Percentiles rank a stretch among this genome's conserved stretches.
phyloP scores from a whole-genome alignment of 176 grass and related monocot species.

The Aegilops bicornis region DNA sequence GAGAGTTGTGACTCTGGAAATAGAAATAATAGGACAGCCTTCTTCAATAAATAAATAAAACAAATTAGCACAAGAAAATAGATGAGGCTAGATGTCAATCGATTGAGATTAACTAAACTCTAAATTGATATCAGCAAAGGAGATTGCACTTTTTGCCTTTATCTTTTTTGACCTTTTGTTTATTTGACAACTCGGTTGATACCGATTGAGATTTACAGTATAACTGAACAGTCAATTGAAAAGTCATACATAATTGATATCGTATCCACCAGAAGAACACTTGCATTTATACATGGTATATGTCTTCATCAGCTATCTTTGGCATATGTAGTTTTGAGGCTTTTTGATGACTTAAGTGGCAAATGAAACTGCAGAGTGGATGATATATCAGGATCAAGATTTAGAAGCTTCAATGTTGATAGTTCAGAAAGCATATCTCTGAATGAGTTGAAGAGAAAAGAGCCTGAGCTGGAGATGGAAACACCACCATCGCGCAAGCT shows the following conservation, averaged over 20 bases:
- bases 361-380: slow-evolving; percentile 44
- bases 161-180: too few relatives aligned
- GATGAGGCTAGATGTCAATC: too few relatives aligned
- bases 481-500: slow-evolving; percentile 35
- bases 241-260: neutral
- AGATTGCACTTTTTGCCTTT: too few relatives aligned
- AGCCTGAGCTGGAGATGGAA: slow-evolving; percentile 49
- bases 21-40: too few relatives aligned
- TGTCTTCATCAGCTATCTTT: neutral
- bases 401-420: slow-evolving; percentile 25
- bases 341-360: neutral
- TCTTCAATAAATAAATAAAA: too few relatives aligned
- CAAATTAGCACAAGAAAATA: too few relatives aligned
- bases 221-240: too few relatives aligned
- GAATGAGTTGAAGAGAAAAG: slow-evolving; percentile 74
- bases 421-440: slow-evolving; percentile 45
- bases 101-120: too few relatives aligned
- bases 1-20: too few relatives aligned
- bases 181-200: too few relatives aligned
- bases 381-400: slow-evolving; percentile 35
- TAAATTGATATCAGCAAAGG: too few relatives aligned
- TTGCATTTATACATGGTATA: neutral
- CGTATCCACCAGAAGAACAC: neutral
- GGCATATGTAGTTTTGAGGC: neutral
- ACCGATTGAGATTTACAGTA: too few relatives aligned